phyloP scores from a whole-genome alignment of 2,329 filamentous ascomycete species.

The Pseudogymnoascus sp. region DNA sequence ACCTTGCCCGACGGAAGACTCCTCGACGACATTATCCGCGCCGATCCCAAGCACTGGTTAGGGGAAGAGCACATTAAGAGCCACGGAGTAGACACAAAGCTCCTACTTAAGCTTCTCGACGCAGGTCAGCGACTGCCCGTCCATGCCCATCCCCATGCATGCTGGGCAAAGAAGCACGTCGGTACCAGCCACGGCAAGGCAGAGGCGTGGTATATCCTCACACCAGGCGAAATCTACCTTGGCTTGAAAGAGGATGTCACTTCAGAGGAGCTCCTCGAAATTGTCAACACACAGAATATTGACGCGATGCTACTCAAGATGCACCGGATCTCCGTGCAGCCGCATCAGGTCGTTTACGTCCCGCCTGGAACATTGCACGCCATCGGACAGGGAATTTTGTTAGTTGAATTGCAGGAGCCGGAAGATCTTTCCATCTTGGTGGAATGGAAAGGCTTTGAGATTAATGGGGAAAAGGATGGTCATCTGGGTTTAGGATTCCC shows the following conservation, averaged over 20 bases:
- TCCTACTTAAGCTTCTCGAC: constrained; percentile 12
- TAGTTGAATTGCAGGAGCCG: background rate
- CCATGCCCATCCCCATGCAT: constrained; percentile 9
- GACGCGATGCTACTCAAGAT: background rate
- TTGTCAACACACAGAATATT: constrained; percentile 8
- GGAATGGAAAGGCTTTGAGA: too few relatives aligned
- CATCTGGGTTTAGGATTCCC: too few relatives aligned
- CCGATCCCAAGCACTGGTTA: constrained; percentile 7
- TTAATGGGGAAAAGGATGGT: too few relatives aligned
- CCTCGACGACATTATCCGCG: constrained; percentile 5
- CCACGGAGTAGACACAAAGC: constrained; percentile 8
- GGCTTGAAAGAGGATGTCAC: constrained; percentile 9
- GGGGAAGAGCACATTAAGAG: constrained; percentile 2
- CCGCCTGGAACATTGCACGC: constrained; percentile 9
- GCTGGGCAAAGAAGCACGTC: constrained; percentile 1
- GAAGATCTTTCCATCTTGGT: too few relatives aligned
- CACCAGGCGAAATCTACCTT: constrained; percentile 7
- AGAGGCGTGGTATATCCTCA: constrained; percentile 11
- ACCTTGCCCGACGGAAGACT: constrained; percentile 2
- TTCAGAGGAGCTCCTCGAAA: background rate
- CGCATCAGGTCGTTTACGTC: constrained; percentile 12
- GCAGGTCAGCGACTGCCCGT: constrained; percentile 11
- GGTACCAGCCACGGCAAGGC: constrained; percentile 9
- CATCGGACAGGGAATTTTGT: constrained; percentile 8
- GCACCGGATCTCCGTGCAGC: constrained; percentile 7